Evolutionary conservation across 768 basidiomycete species (phyloP).

Genomic region (Termitomyces eurrhizus): DNA sequence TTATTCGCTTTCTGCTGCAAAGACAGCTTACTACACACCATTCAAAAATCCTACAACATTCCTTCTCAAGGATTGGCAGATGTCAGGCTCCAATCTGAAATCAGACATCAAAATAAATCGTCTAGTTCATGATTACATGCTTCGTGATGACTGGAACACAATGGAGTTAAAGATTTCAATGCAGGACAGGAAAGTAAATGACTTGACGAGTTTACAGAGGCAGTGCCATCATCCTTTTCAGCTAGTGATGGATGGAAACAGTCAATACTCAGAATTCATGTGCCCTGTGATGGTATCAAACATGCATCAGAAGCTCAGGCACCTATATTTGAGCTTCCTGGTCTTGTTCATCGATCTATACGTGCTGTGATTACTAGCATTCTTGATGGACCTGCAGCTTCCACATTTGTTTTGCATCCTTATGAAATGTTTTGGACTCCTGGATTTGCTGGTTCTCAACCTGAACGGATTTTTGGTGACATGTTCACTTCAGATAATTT

Average conservation of each 20-base stretch:
- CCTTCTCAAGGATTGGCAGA: no score
- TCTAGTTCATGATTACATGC: no score
- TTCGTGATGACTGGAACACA: no score
- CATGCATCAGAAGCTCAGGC: no score
- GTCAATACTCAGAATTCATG: constrained; percentile 18
- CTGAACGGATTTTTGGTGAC: constrained; percentile 3
- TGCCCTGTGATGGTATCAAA: constrained; percentile 21
- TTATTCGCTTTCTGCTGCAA: no score
- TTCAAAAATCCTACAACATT: no score
- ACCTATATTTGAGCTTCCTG: constrained; percentile 18
- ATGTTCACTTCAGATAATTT: background rate
- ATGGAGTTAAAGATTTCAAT: constrained; percentile 11
- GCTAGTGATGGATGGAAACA: constrained; percentile 20
- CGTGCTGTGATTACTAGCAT: constrained; percentile 20
- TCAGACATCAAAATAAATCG: no score
- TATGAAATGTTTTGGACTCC: constrained; percentile 17
- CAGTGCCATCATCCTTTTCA: background rate
- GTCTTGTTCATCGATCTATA: constrained; percentile 23
- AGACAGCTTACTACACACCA: no score
- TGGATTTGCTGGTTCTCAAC: background rate
- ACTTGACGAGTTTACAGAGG: constrained; percentile 13
- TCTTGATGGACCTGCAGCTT: constrained; percentile 11
- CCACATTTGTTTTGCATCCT: constrained; percentile 12
- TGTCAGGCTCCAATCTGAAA: no score
- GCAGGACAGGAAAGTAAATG: constrained; percentile 11